Conservation (phyloP, 2,329 filamentous ascomycete genomes). For the Hymenoscyphus occultus region DNA sequence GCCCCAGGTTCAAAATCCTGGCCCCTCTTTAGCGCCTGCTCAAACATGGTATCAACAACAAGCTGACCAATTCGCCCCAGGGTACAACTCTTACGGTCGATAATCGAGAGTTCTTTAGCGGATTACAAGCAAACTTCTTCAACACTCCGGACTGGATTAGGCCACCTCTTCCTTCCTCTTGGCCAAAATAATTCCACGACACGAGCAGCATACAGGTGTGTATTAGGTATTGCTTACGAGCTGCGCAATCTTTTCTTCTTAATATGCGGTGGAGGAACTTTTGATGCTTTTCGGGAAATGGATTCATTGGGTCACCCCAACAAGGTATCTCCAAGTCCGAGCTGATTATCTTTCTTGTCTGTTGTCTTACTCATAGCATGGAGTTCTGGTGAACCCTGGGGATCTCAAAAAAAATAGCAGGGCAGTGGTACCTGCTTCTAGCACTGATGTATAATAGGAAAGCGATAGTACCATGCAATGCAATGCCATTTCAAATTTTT, state of each 20-base stretch:
- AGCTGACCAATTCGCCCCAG: slow-evolving; percentile 18
- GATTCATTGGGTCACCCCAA: background rate
- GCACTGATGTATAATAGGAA: slow-evolving; percentile 13
- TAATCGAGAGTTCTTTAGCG: slow-evolving; percentile 3
- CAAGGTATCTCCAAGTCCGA: background rate
- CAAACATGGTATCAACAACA: slow-evolving; percentile 16
- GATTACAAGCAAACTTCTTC: background rate
- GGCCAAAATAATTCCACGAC: background rate
- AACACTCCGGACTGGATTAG: background rate
- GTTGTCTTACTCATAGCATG: slow-evolving; percentile 14
- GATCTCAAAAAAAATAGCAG: slow-evolving; percentile 3
- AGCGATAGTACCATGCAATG: slow-evolving; percentile 8
- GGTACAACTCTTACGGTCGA: slow-evolving; percentile 17
- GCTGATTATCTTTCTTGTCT: slow-evolving; percentile 4
- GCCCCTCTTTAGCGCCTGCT: slow-evolving; percentile 15
- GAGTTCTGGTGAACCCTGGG: slow-evolving; percentile 17
- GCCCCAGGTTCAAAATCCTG: slow-evolving; percentile 12
- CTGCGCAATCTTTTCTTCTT: background rate
- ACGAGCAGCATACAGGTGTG: background rate
- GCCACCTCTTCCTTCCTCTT: background rate
- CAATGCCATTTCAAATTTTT: background rate
- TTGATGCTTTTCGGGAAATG: slow-evolving; percentile 1
- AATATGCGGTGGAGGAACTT: background rate
- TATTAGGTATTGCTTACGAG: background rate
- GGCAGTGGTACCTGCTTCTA: slow-evolving; percentile 7